Evolutionary conservation across 78 protist genomes (phyloP).

Genomic region (Dictyostelium purpureum): DNA sequence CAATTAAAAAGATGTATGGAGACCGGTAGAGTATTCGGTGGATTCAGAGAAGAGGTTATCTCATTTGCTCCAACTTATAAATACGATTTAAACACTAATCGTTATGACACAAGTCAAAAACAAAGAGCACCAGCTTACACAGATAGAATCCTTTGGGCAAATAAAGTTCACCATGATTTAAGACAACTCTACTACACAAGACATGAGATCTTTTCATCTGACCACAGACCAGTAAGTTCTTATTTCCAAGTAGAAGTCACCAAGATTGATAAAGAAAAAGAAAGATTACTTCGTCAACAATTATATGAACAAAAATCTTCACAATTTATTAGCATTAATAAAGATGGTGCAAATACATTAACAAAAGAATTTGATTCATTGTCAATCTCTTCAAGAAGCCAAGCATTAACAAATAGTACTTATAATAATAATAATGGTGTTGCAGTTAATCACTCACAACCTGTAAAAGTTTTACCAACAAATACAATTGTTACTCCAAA

Average conservation of each 20-base stretch:
- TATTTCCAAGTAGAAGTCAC: conserved; percentile 64
- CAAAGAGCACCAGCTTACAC: conserved; percentile 88
- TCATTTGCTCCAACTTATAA: conserved; percentile 94
- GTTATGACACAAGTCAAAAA: conserved; percentile 87
- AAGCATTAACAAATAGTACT: background rate
- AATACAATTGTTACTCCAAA: background rate
- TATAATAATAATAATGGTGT: background rate
- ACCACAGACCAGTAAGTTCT: conserved; percentile 91
- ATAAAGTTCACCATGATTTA: conserved; percentile 12
- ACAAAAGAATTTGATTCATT: background rate
- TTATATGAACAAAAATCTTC: conserved; percentile 30
- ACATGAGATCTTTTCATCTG: conserved; percentile 65
- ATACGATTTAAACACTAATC: conserved; percentile 85
- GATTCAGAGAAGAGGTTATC: conserved; percentile 84
- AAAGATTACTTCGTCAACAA: conserved; percentile 59
- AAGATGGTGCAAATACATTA: conserved; percentile 17
- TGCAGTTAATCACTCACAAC: background rate
- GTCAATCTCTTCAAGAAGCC: background rate
- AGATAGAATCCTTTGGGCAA: conserved; percentile 80
- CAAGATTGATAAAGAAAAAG: conserved; percentile 69
- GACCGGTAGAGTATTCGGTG: conserved; percentile 74
- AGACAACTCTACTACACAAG: conserved; percentile 37
- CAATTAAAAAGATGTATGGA: conserved; percentile 51
- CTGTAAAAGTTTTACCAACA: background rate
- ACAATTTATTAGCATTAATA: background rate